Percentiles rank a stretch among this genome's conserved stretches.
These are phyloP conservation scores for Alisma plantagoaquatica DNA, from an alignment of 106 monocot species.

Conservation along the genomic window DNA sequence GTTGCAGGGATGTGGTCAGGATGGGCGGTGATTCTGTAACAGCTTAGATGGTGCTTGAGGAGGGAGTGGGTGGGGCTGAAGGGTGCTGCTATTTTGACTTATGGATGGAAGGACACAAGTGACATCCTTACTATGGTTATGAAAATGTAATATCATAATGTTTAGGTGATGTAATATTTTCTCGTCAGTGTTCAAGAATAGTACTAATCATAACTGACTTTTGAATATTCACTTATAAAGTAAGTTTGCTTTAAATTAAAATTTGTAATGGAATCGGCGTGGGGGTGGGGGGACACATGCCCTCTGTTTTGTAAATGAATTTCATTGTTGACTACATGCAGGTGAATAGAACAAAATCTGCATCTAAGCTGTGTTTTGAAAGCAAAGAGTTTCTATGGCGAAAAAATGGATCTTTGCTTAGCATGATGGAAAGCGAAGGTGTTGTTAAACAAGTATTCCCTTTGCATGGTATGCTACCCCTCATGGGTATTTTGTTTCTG, in stretches of 20 bases:
- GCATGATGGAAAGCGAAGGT: constrained; percentile 51
- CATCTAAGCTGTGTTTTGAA: constrained; percentile 29
- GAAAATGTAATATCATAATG: not conserved
- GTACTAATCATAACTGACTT: not conserved
- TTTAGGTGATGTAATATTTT: not conserved
- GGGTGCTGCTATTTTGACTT: no score
- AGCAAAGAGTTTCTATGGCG: constrained; percentile 33
- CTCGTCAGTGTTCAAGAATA: not conserved
- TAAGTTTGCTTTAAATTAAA: not conserved
- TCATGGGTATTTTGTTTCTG: constrained; percentile 1
- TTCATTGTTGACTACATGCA: constrained; percentile 15
- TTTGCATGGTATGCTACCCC: constrained; percentile 44
- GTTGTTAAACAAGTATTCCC: constrained; percentile 78
- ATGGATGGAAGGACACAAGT: no score
- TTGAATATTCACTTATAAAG: not conserved
- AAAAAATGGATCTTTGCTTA: constrained; percentile 52
- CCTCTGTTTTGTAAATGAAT: not conserved
- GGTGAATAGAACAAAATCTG: constrained; percentile 52
- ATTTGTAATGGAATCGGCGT: no score
- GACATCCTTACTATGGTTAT: not conserved
- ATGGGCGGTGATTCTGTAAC: no score
- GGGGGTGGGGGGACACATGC: no score
- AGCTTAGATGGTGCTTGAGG: no score
- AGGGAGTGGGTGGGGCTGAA: no score
- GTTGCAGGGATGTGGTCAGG: no score